A percentile compares a stretch with the other conserved stretches of the same genome.
Conservation (phyloP, 805 yeast genomes). For the Middelhovenomyces tepae region DNA sequence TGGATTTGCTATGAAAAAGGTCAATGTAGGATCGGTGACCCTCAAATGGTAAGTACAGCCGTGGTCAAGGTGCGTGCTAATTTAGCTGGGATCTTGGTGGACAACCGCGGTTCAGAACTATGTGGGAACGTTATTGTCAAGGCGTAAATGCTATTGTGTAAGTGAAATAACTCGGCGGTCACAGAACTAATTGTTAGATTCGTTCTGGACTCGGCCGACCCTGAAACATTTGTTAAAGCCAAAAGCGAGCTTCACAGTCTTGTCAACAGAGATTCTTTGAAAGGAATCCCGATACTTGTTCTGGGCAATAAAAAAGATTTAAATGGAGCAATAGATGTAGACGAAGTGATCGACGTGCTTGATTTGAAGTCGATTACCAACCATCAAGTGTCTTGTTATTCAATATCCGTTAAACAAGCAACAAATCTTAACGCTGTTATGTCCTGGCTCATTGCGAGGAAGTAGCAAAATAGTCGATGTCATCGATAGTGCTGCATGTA, state of each 20-base stretch:
- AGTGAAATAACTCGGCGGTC: conserved; percentile 5
- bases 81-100: conserved; percentile 33
- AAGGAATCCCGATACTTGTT: conserved; percentile 28
- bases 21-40: conserved; percentile 27
- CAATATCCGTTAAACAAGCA: conserved; percentile 29
- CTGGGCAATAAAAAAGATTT: conserved; percentile 31
- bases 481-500: too few species aligned
- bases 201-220: conserved; percentile 30
- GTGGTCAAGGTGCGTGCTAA: neutral
- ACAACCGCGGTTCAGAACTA: conserved; percentile 30
- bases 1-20: conserved; percentile 31
- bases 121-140: conserved; percentile 33
- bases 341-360: conserved; percentile 24
- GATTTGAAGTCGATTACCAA: conserved; percentile 25
- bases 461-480: too few species aligned
- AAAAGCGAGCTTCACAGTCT: conserved; percentile 27
- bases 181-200: conserved; percentile 15
- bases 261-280: conserved; percentile 22
- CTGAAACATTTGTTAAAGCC: conserved; percentile 23
- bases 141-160: conserved; percentile 29
- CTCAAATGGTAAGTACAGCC: conserved; percentile 25
- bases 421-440: conserved; percentile 28
- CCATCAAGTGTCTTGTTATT: conserved; percentile 29
- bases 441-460: conserved; percentile 27
- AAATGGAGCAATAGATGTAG: conserved; percentile 24